A percentile compares a stretch with the other conserved stretches of the same genome.
Conservation (phyloP, 2,329 filamentous ascomycete genomes). For the Fusarium virguliforme region DNA sequence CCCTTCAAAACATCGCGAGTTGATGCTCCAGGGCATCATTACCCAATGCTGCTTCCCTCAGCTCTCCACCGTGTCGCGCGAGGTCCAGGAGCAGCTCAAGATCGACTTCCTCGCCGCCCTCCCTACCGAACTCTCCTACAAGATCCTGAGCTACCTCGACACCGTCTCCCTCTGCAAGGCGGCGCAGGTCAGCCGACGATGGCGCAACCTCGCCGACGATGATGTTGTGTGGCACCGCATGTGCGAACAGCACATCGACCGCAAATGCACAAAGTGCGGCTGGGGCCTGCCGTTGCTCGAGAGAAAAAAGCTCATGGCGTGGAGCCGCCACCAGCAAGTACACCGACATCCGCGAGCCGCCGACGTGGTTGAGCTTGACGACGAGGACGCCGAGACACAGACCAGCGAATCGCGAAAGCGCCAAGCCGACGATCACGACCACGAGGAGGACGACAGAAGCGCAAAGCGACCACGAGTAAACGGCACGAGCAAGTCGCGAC, state of each 20-base stretch:
- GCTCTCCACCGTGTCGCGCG: slow-evolving; percentile 90
- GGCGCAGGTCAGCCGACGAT: slow-evolving; percentile 90
- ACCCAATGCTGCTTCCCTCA: slow-evolving; percentile 98
- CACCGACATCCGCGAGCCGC: slow-evolving; percentile 56
- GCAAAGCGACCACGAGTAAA: slow-evolving; percentile 56
- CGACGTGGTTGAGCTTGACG: slow-evolving; percentile 49
- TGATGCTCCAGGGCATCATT: slow-evolving; percentile 97
- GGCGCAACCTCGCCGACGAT: slow-evolving; percentile 93
- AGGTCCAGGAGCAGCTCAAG: slow-evolving; percentile 94
- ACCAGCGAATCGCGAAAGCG: slow-evolving; percentile 56
- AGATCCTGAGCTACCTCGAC: slow-evolving; percentile 93
- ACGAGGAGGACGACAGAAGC: slow-evolving; percentile 44
- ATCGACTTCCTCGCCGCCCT: slow-evolving; percentile 96
- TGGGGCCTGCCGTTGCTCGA: slow-evolving; percentile 95
- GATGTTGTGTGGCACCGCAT: slow-evolving; percentile 97
- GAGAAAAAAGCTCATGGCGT: slow-evolving; percentile 87
- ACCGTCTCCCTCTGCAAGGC: slow-evolving; percentile 96
- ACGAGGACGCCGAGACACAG: slow-evolving; percentile 43
- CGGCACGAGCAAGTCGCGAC: slow-evolving; percentile 48
- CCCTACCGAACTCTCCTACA: slow-evolving; percentile 91
- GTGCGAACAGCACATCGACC: slow-evolving; percentile 97
- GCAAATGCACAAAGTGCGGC: slow-evolving; percentile 94
- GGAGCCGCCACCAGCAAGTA: slow-evolving; percentile 87
- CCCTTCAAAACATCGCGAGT: slow-evolving; percentile 90
- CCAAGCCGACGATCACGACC: slow-evolving; percentile 51